Conservation (phyloP, 805 yeast species). For the Metschnikowia vanudenii region DNA sequence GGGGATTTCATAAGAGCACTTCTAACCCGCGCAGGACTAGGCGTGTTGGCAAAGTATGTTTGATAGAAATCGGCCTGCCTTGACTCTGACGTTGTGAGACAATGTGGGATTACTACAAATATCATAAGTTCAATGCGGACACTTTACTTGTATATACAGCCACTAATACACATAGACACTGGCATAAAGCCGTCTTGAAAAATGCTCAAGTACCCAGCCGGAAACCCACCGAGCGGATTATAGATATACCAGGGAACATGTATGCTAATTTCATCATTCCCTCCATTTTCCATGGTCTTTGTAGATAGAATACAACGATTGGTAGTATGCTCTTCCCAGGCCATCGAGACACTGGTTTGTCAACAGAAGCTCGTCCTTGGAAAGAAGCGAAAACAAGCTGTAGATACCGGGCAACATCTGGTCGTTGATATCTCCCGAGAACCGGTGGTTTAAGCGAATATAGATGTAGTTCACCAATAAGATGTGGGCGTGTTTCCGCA, state of each 20-base stretch:
- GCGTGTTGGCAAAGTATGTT: constrained; percentile 1
- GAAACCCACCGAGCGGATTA: no score
- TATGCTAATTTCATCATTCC: constrained; percentile 25
- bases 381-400: constrained; percentile 64
- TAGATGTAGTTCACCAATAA: constrained; percentile 59
- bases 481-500: constrained; percentile 63
- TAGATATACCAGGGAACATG: no score
- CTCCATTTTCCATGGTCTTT: constrained; percentile 80
- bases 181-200: no score
- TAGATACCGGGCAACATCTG: constrained; percentile 55
- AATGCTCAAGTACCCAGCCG: no score
- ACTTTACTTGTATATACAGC: no score
- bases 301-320: constrained; percentile 67
- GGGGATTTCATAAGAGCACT: constrained; percentile 3
- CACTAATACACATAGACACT: no score
- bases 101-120: neutral
- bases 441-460: constrained; percentile 49
- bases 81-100: no score
- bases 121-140: no score
- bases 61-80: no score
- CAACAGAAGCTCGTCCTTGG: constrained; percentile 61
- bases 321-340: constrained; percentile 67
- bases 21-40: constrained; percentile 2
- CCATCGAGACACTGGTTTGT: constrained; percentile 65
- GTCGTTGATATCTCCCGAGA: constrained; percentile 46